Evolutionary conservation across 2,329 filamentous ascomycete species (phyloP), one percentile per base, ranked within the genome.

Genomic region (Fusarium zealandicum): DNA sequence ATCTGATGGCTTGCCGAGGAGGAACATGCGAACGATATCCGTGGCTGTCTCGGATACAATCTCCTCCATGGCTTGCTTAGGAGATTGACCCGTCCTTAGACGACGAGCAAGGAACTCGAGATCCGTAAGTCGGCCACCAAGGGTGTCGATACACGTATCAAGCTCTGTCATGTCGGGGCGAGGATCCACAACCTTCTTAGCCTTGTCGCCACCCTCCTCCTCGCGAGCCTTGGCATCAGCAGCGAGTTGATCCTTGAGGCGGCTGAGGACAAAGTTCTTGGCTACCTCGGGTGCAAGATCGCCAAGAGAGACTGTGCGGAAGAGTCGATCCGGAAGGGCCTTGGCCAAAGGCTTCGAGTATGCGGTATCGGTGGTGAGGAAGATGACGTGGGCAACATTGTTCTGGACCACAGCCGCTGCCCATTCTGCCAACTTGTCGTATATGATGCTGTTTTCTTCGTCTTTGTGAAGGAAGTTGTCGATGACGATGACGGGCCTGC

Each of bases 111-210:
- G 85, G 69, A 95, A 96, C 70, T 98, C 93, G 16, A 99, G 86
- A 69, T 99, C 95, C 0, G 92, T 96, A n/a, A 99, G 82, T 4
- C 95, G 90, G 2, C 95, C 95, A 17, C 95, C 95, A 2, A 99
- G 82, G 0, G 87, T 83, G 22, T 87, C 83, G 61, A 98, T 96
- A 64, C 90, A 93, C 22, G 82, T 82, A 67, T 97, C 92, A 2
- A 99, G 82, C 58, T 93, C 90, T 1, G 74, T 72, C 6, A 95
- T 78, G 58, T 92, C 72, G 3, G 72, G 70, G 2, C 70, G 66
- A 13, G 47, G 46, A 16, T 54, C 48, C 40, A 58, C 36, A 40
- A 46, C 43, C 28, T 69, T 67, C 42, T 70, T 66, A 3, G 57
- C 38, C 9, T 63, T 54, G 3, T 67, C 59, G 9, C 66, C 59